Evolutionary conservation across 495 filamentous ascomycete genomes (phyloP), one percentile per base, ranked within the genome.

Genomic region (Ramalina intermedia): DNA sequence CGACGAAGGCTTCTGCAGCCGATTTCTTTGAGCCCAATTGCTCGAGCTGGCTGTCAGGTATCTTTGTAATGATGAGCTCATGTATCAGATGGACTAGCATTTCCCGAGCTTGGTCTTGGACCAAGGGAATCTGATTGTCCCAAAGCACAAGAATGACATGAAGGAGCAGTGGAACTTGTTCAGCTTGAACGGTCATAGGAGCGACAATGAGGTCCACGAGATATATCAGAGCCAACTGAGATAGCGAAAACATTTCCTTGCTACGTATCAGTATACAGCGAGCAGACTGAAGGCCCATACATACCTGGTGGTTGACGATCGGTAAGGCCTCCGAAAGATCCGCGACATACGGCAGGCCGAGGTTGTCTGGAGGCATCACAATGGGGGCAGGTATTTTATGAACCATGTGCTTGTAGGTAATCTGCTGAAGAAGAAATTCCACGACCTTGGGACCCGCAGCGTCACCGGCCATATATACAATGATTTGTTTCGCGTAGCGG

Each of bases 81-180:
- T 98, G 91, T 42, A 98, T 94, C 8, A 98, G 73, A 69, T 98
- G 91, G 29, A 98, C 88, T 14, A 96, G 74, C 91, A 98, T 94
- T 58, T 98, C 91, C 40, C 89, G 80, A 37, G 91, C 88, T 62
- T 96, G 88, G 51, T 96, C 91, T 57, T 95, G 91, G 1, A 98
- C 90, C 12, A 95, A 76, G n/a, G 85, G 75, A 2, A 82, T 93
- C 57, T 96, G 93, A 49, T 95, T 87, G 60, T 98, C 91, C 91
- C 91, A 98, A 12, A 96, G 74, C 2, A 95, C 86, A 33, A 91
- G 81, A 14, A 95, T 80, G 14, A 93, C 86, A 66, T 98, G 91
- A 11, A 98, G 66, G 43, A 98, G 66, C 18, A 91, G 74, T 33
- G 89, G 83, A 6, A 96, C 73, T 52, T 86, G 83, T 14, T 91